Percentiles rank a stretch among this genome's conserved stretches.
Conservation (phyloP, 2,329 filamentous ascomycete species). For the Nigrospora oryzae region DNA sequence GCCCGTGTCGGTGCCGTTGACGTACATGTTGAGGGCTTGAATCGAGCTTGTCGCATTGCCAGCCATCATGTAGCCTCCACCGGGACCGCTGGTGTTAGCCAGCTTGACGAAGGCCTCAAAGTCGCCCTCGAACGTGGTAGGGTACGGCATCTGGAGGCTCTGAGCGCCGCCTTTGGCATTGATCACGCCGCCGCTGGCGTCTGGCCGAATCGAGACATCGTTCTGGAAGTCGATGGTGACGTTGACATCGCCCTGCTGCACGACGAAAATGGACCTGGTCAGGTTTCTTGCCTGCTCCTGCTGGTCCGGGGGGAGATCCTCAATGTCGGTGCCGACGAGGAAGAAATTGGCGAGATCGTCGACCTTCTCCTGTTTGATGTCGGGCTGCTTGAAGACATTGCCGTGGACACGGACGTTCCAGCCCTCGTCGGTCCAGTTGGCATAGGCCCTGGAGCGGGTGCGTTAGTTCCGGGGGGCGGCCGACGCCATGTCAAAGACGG, state of each 20-base stretch:
- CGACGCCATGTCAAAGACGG: background rate
- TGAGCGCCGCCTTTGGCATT: slow-evolving; percentile 51
- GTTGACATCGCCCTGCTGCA: slow-evolving; percentile 58
- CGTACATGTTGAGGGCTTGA: slow-evolving; percentile 61
- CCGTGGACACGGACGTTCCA: slow-evolving; percentile 73
- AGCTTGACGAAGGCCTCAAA: slow-evolving; percentile 65
- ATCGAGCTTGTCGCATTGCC: slow-evolving; percentile 58
- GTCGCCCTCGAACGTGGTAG: slow-evolving; percentile 60
- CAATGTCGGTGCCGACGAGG: slow-evolving; percentile 55
- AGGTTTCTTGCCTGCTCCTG: slow-evolving; percentile 65
- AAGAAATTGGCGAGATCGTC: slow-evolving; percentile 64
- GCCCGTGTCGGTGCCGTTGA: slow-evolving; percentile 55
- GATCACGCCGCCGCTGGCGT: slow-evolving; percentile 43
- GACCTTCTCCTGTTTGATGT: slow-evolving; percentile 55
- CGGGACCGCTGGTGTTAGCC: slow-evolving; percentile 42
- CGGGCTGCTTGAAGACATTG: slow-evolving; percentile 73
- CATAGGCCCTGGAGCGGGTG: slow-evolving; percentile 39
- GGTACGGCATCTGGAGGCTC: slow-evolving; percentile 53
- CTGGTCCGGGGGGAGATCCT: slow-evolving; percentile 47
- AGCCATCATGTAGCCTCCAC: slow-evolving; percentile 39
- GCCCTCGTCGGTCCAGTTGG: slow-evolving; percentile 69
- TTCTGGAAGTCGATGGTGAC: slow-evolving; percentile 53
- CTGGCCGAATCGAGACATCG: slow-evolving; percentile 36
- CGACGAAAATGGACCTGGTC: slow-evolving; percentile 65
- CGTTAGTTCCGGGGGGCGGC: background rate